Percentiles rank a stretch among this genome's conserved stretches.
phyloP scores from a whole-genome alignment of 306 rosid species.

The Chamaecrista fasciculata region DNA sequence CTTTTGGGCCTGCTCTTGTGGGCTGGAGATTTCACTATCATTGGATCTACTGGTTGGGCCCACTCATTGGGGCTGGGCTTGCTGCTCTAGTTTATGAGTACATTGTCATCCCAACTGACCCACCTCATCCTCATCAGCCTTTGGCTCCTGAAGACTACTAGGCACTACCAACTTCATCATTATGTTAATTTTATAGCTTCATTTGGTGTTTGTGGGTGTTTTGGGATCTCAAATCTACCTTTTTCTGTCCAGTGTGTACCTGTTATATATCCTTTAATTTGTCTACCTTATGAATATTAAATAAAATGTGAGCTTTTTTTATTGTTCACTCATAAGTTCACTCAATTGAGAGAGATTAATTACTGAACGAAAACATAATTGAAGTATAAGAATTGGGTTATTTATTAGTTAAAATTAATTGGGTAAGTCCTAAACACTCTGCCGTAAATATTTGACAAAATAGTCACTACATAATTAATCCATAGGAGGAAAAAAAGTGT shows the following conservation, averaged over 20 bases:
- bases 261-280: conserved; percentile 29
- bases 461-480: too few species aligned
- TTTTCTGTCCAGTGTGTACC: conserved; percentile 15
- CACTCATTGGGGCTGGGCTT: conserved; percentile 73
- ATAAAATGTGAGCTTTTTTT: conserved; percentile 42
- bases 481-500: too few species aligned
- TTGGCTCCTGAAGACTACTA: conserved; percentile 90
- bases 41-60: conserved; percentile 94
- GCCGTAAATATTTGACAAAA: too few species aligned
- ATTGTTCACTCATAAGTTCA: too few species aligned
- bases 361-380: too few species aligned
- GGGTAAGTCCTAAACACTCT: too few species aligned
- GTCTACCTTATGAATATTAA: conserved; percentile 26
- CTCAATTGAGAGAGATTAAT: too few species aligned
- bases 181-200: too few species aligned
- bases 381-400: too few species aligned
- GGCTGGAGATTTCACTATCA: conserved; percentile 86
- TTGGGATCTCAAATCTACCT: neutral
- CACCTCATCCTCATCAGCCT: conserved; percentile 71
- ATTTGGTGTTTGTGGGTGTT: neutral
- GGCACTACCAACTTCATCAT: too few species aligned
- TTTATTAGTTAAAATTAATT: too few species aligned
- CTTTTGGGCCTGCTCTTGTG: conserved; percentile 85
- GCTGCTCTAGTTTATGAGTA: conserved; percentile 80
- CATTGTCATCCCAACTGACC: conserved; percentile 70